A percentile compares a stretch with the other conserved stretches of the same genome.
These are phyloP conservation scores for Russula emetica DNA, from an alignment of 768 basidiomycete genomes.

Conservation along the genomic window DNA sequence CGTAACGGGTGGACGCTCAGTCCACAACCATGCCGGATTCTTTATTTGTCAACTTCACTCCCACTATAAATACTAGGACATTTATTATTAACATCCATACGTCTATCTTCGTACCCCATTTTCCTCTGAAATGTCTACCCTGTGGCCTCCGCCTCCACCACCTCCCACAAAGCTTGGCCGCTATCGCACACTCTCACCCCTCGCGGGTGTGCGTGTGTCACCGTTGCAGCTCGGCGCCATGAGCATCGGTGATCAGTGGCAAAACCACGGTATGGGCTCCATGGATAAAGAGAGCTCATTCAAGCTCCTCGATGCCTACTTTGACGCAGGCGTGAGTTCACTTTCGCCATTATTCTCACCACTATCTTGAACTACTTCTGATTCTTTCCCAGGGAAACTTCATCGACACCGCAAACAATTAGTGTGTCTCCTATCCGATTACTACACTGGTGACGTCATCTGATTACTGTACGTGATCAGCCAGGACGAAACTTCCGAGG, in stretches of 20 bases:
- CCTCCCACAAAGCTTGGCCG: conserved; percentile 30
- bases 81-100: too few relatives aligned
- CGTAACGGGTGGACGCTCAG: too few relatives aligned
- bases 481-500: conserved; percentile 55
- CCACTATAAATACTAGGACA: too few relatives aligned
- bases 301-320: conserved; percentile 45
- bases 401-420: conserved; percentile 46
- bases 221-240: conserved; percentile 47
- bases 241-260: conserved; percentile 48
- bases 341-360: conserved; percentile 17
- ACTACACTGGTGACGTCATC: background rate
- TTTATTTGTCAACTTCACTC: too few relatives aligned
- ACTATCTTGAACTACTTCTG: conserved; percentile 33
- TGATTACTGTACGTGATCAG: conserved; percentile 31
- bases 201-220: conserved; percentile 46
- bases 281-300: conserved; percentile 44
- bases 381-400: conserved; percentile 45
- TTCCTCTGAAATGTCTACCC: background rate
- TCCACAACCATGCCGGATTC: too few relatives aligned
- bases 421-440: conserved; percentile 32
- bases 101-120: too few relatives aligned
- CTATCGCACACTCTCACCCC: conserved; percentile 41
- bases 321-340: conserved; percentile 46
- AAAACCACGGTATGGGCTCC: conserved; percentile 35
- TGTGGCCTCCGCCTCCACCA: background rate